Conservation (phyloP, 2,329 filamentous ascomycete genomes). For the Domatiomyces catenatus region DNA sequence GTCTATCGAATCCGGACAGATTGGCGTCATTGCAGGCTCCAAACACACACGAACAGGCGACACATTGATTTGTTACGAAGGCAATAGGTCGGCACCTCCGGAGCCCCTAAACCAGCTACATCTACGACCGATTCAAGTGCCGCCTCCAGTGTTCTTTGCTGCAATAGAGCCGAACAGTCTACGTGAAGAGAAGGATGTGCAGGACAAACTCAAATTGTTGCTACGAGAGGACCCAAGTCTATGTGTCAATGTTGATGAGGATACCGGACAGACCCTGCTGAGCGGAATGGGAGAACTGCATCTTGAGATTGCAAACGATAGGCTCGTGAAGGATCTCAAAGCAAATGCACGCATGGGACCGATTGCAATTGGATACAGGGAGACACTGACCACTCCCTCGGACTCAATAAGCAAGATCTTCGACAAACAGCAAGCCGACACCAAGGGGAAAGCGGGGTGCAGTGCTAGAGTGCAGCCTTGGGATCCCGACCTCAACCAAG, state of each 20-base stretch:
- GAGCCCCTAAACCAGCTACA: constrained; percentile 59
- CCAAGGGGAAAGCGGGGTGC: constrained; percentile 62
- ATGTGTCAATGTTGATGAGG: constrained; percentile 67
- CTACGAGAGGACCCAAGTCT: constrained; percentile 87
- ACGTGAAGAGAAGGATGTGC: constrained; percentile 64
- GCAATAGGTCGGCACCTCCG: constrained; percentile 48
- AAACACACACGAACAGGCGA: constrained; percentile 90
- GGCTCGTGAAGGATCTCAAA: constrained; percentile 78
- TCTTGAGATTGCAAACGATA: constrained; percentile 78
- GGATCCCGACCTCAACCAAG: constrained; percentile 18
- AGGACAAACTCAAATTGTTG: constrained; percentile 59
- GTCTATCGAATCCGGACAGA: constrained; percentile 69
- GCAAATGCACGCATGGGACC: constrained; percentile 70
- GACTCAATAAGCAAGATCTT: constrained; percentile 47
- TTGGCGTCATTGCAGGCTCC: constrained; percentile 80
- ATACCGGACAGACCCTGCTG: constrained; percentile 82
- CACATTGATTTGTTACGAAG: constrained; percentile 63
- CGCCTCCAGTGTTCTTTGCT: constrained; percentile 92
- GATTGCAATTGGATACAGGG: constrained; percentile 91
- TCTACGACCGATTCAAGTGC: constrained; percentile 73
- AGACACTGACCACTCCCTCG: constrained; percentile 51
- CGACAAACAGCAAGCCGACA: constrained; percentile 67
- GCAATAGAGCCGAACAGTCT: constrained; percentile 70
- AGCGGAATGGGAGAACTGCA: constrained; percentile 96
- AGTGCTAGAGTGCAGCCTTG: constrained; percentile 52